Conservation (phyloP, 2,329 filamentous ascomycete species). For the Microdochium paspali region DNA sequence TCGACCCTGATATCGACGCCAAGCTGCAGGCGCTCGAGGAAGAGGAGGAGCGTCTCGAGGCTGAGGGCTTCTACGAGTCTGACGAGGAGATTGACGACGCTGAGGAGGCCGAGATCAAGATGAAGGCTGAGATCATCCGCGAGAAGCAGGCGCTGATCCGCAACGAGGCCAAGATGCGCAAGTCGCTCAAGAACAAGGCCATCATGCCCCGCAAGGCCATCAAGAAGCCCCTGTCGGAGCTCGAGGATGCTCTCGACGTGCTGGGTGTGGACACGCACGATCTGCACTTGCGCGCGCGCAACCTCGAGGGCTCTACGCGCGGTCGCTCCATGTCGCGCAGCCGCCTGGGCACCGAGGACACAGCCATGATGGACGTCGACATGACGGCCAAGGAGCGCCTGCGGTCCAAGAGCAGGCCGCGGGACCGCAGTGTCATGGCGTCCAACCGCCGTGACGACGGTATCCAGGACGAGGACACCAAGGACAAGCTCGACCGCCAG, state of each 20-base stretch:
- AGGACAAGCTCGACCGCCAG: conserved; percentile 75
- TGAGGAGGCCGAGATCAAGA: conserved; percentile 76
- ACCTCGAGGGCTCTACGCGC: conserved; percentile 51
- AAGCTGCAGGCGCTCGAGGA: conserved; percentile 89
- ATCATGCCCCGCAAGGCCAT: conserved; percentile 78
- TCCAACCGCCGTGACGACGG: conserved; percentile 67
- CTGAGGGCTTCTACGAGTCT: conserved; percentile 88
- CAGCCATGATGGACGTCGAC: conserved; percentile 70
- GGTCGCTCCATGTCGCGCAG: conserved; percentile 61
- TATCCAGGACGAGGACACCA: conserved; percentile 56
- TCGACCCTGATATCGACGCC: conserved; percentile 91
- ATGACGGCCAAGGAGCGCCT: conserved; percentile 46
- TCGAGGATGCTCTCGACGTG: conserved; percentile 76
- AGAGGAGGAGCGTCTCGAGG: conserved; percentile 87
- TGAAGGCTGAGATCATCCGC: conserved; percentile 90
- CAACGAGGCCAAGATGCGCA: conserved; percentile 92
- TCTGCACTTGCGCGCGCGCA: conserved; percentile 63
- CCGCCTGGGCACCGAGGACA: conserved; percentile 52
- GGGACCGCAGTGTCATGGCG: conserved; percentile 51
- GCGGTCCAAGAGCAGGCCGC: conserved; percentile 56
- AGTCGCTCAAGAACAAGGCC: conserved; percentile 93
- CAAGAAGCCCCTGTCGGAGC: conserved; percentile 75
- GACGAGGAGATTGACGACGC: conserved; percentile 76
- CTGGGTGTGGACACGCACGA: conserved; percentile 78
- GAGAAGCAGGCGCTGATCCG: conserved; percentile 89